Percentiles rank a stretch among this genome's conserved stretches.
phyloP scores from a whole-genome alignment of 352 stramenopile genomes.

The Globisporangium perplexum region DNA sequence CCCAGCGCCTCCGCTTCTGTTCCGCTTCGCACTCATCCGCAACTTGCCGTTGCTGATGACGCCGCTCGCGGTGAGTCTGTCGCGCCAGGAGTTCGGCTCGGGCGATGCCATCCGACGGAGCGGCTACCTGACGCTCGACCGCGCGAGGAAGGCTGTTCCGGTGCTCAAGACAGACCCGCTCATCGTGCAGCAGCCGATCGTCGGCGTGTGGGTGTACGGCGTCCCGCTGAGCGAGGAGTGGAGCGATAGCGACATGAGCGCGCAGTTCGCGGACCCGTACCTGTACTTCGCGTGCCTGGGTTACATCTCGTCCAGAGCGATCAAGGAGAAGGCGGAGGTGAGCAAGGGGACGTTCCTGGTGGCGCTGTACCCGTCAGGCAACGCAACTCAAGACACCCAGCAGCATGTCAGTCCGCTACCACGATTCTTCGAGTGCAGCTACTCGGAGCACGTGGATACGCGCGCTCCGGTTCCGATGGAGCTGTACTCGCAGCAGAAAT shows the following conservation, averaged over 20 bases:
- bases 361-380: slow-evolving; percentile 37
- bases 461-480: slow-evolving; percentile 26
- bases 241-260: slow-evolving; percentile 21
- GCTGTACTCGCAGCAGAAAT: slow-evolving; percentile 24
- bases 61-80: slow-evolving; percentile 52
- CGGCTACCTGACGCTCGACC: slow-evolving; percentile 69
- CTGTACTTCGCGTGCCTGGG: slow-evolving; percentile 53
- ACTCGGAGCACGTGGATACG: slow-evolving; percentile 11
- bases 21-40: slow-evolving; percentile 55
- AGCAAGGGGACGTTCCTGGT: slow-evolving; percentile 61
- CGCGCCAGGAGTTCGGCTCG: slow-evolving; percentile 45
- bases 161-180: slow-evolving; percentile 69
- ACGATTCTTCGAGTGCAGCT: slow-evolving; percentile 69
- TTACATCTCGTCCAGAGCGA: slow-evolving; percentile 40
- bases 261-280: slow-evolving; percentile 42
- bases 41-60: slow-evolving; percentile 77
- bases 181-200: slow-evolving; percentile 55
- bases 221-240: slow-evolving; percentile 50
- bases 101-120: slow-evolving; percentile 23
- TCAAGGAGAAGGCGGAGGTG: slow-evolving; percentile 56
- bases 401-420: slow-evolving; percentile 31
- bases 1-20: slow-evolving; percentile 23
- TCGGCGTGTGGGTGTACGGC: slow-evolving; percentile 73
- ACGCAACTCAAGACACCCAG: slow-evolving; percentile 7
- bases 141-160: slow-evolving; percentile 67